Evolutionary conservation across 306 rosid species (phyloP), one percentile per base, ranked within the genome.

Genomic region (Quercus rubra): DNA sequence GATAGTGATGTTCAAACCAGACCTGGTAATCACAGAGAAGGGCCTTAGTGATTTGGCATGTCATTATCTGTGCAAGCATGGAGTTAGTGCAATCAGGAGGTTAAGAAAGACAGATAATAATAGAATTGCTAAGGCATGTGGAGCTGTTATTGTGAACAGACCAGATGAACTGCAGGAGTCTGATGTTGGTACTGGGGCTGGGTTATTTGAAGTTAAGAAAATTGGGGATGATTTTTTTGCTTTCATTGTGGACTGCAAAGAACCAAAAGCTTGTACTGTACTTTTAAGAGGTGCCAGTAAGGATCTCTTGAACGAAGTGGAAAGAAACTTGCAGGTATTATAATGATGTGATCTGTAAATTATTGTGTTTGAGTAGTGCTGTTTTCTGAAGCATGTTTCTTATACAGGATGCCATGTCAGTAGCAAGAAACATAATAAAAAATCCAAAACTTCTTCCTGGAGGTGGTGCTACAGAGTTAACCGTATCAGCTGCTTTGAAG

Each of bases 31-130:
- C 71, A 94, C 98, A 17, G 98, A 94, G 88, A 94, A 94, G 87
- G 98, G 98, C 71, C 93, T 94, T 55, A 94, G 98, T 86, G 98
- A 94, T 82, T 87, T 94, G 96, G 97, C 98, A 25, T 90, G 97
- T 86, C 98, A 94, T 83, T 94, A 92, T 81, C 74, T 94, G 69
- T 87, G 96, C 81, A 94, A 90, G 89, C 92, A 89, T 28, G 98
- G 98, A 20, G 91, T 94, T 38, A 94, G 85, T 83, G 97, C 97
- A 59, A 90, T 94, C 88, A 90, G 98, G 85, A 86, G 98, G 87
- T 85, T 94, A 89, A 90, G 96, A 70, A 94, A 94, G 85, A 89
- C 93, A 4, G 97, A 94, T 79, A 94, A 94, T 58, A 94, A 94
- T 70, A 87, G 98, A 84, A 92, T 94, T 80, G 98, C 98, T 5